These are phyloP conservation scores for Canavalia gladiata DNA, from an alignment of 306 rosid species.

Conservation along the genomic window DNA sequence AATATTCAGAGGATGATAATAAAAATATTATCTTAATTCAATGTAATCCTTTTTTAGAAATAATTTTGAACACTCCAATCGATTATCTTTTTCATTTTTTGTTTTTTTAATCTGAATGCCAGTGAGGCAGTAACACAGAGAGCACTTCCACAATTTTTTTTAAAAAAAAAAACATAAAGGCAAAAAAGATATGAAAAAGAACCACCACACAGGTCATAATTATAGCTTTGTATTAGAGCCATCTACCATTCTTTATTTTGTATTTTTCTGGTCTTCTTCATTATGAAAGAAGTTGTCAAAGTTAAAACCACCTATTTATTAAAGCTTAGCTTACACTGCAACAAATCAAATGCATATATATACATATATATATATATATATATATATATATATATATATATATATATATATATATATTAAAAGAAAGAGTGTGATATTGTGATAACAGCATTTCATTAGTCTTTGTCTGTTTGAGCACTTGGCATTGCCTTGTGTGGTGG, in stretches of 20 bases:
- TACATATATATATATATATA: no score
- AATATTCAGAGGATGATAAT: not conserved
- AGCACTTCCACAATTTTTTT: constrained; percentile 9
- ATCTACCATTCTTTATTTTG: constrained; percentile 26
- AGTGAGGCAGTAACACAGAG: constrained; percentile 9
- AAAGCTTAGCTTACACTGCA: constrained; percentile 56
- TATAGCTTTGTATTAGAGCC: constrained; percentile 38
- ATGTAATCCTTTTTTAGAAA: not conserved
- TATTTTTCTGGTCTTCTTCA: constrained; percentile 24
- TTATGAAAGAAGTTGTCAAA: constrained; percentile 36
- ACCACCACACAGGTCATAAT: constrained; percentile 37
- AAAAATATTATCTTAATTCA: not conserved
- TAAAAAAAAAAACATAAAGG: not conserved
- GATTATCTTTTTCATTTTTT: not conserved
- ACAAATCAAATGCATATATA: constrained; percentile 28
- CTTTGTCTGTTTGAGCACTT: constrained; percentile 5
- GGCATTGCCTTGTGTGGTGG: constrained; percentile 16
- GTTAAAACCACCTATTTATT: constrained; percentile 43
- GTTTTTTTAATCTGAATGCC: not conserved
- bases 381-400: no score
- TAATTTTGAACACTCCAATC: not conserved
- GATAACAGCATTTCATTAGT: constrained; percentile 10
- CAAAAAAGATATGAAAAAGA: constrained; percentile 5
- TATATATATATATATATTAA: not conserved
- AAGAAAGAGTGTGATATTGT: not conserved